phyloP scores from a whole-genome alignment of 345 rosid genomes.

The Acer yangbiense region DNA sequence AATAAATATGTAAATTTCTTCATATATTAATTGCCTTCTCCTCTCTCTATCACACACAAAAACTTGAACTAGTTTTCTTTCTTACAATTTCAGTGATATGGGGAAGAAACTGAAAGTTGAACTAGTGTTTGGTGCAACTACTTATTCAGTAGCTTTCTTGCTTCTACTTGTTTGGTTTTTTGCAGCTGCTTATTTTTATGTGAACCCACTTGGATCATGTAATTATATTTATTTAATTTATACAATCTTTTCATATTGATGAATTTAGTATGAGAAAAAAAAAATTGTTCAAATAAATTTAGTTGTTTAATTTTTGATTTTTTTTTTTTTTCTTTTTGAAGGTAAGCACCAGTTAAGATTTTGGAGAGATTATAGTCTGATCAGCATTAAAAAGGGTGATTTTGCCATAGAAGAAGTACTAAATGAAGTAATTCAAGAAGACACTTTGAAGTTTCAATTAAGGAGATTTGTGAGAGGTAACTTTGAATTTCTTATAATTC shows the following conservation, averaged over 20 bases:
- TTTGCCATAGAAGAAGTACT: not conserved
- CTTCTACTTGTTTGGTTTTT: constrained; percentile 15
- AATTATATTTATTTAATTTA: constrained; percentile 9
- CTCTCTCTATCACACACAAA: not conserved
- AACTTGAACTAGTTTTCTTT: not conserved
- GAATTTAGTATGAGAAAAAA: not conserved
- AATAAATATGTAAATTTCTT: too few species aligned
- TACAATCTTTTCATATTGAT: constrained; percentile 19
- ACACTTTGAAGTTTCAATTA: constrained; percentile 7
- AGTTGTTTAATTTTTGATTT: not conserved
- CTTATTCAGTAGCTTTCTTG: constrained; percentile 12
- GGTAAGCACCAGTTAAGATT: constrained; percentile 15
- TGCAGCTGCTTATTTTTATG: constrained; percentile 13
- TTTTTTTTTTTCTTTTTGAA: not conserved
- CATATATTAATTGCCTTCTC: not conserved
- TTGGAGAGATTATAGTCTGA: constrained; percentile 14
- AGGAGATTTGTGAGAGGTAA: constrained; percentile 29
- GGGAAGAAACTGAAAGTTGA: constrained; percentile 13
- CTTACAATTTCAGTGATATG: not conserved
- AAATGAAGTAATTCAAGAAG: constrained; percentile 16
- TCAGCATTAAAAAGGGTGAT: not conserved
- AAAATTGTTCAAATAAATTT: not conserved
- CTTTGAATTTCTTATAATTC: not conserved
- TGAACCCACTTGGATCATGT: constrained; percentile 18
- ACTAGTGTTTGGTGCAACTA: constrained; percentile 1